These are phyloP conservation scores for Boletus speciosus DNA, from an alignment of 768 basidiomycete genomes.

Conservation along the genomic window DNA sequence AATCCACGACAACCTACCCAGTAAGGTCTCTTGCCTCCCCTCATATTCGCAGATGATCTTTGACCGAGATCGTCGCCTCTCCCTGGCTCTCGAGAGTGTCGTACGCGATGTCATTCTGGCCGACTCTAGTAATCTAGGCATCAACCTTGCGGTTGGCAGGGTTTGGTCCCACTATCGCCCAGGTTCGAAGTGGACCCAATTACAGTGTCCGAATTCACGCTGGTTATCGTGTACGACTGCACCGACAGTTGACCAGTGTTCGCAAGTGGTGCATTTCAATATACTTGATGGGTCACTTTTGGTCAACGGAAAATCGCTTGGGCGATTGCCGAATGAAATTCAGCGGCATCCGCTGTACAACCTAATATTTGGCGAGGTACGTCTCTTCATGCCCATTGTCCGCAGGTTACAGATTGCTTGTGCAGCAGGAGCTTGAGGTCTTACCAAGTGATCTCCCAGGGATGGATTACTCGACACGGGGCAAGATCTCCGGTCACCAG, in stretches of 20 bases:
- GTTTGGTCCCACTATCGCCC: conserved; percentile 27
- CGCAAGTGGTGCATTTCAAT: conserved; percentile 24
- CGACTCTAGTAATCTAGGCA: conserved; percentile 1
- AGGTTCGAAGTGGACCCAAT: conserved; percentile 19
- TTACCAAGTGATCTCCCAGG: conserved; percentile 24
- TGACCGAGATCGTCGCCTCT: conserved; percentile 30
- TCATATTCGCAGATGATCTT: conserved; percentile 17
- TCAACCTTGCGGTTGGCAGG: conserved; percentile 17
- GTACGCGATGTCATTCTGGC: conserved; percentile 3
- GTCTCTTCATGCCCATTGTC: not conserved
- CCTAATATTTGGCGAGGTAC: conserved; percentile 21
- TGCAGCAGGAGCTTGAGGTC: conserved; percentile 20
- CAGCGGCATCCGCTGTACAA: conserved; percentile 18
- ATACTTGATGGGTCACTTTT: conserved; percentile 26
- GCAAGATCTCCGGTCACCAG: conserved; percentile 15
- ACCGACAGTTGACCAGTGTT: not conserved
- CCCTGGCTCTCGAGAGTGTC: conserved; percentile 22
- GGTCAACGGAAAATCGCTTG: conserved; percentile 26
- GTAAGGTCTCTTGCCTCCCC: conserved; percentile 1
- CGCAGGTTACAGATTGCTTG: not conserved
- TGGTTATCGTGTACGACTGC: conserved; percentile 26
- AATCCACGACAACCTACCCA: conserved; percentile 25
- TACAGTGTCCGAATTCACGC: conserved; percentile 10
- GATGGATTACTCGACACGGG: conserved; percentile 26
- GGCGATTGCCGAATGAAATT: conserved; percentile 20